Base-by-base conservation (phyloP, 2,329 filamentous ascomycete genomes). In the Diplodia scrobiculata region DNA sequence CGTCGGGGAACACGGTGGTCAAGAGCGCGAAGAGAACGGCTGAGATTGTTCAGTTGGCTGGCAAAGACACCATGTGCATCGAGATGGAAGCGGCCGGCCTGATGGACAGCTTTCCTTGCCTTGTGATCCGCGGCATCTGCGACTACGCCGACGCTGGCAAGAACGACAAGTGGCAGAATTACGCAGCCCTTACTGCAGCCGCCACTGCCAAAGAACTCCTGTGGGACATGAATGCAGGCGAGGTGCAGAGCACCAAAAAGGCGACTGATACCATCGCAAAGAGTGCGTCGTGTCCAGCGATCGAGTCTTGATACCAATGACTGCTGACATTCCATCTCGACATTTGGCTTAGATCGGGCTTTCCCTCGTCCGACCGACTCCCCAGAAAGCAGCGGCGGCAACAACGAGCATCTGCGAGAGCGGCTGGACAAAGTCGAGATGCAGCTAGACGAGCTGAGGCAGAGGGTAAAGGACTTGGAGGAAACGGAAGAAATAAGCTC, bases 121-220 rank as follows among this genome's bases (percentile, higher is more conserved):
- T 75, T 1, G 68, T 71, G 2, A 70, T 75, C 10, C 67, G 71
- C 25, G 72, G 73, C 1, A 73, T 74, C 7, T 72, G 70, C 54
- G 68, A 72, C n/a, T 74, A 73, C 50, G 68, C 72, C 1, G 72
- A 74, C 47, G 71, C 68, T 0, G 69, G 73, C 38, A 73, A 72
- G 41, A 73, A 72, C 51, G 68, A 73, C 9, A 25, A 2, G 6
- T 74, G 71, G 72, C 68, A 72, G 41, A 36, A 67, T 14, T 66
- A 73, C 58, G 70, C 71, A 0, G 71, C 71, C 1, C 65, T 67
- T 1, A 64, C 69, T 1, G 68, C 71, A 0, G 71, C 71, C 0
- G 69, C 69, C 6, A 71, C 51, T 58, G 58, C 67, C 3, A 73
- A 72, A 47, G 72, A 73, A 32, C 29, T 68, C 0, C 55, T 68